Percentiles rank a stretch among this genome's conserved stretches.
These are phyloP conservation scores for Nicotiana benthamiana DNA, from an alignment of 257 asterid genomes.

Conservation along the genomic window DNA sequence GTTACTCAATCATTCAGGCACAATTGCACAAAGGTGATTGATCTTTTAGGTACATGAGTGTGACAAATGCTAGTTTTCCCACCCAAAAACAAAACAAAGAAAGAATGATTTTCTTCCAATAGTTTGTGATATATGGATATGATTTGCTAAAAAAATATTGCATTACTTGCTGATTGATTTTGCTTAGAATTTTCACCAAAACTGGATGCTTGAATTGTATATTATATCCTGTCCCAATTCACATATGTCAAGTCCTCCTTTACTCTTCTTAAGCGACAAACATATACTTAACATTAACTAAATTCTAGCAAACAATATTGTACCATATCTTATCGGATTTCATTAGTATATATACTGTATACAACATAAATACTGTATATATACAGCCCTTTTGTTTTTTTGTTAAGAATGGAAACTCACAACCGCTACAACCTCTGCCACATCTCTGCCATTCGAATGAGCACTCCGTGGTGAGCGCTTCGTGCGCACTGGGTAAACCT, in stretches of 20 bases:
- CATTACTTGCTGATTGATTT: neutral
- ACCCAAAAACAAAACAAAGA: neutral
- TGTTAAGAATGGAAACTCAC: too few species aligned
- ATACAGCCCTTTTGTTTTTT: too few species aligned
- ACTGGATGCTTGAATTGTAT: neutral
- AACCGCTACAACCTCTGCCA: too few species aligned
- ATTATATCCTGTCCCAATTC: slow-evolving; percentile 8
- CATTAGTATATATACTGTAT: too few species aligned
- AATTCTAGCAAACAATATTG: neutral
- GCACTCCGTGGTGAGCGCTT: too few species aligned
- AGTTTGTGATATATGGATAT: slow-evolving; percentile 7
- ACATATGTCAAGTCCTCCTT: slow-evolving; percentile 2
- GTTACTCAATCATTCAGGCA: slow-evolving; percentile 25
- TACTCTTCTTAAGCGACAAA: slow-evolving; percentile 1
- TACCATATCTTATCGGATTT: neutral
- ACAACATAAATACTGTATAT: too few species aligned
- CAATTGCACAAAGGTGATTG: slow-evolving; percentile 6
- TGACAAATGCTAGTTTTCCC: slow-evolving; percentile 17
- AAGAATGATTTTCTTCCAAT: neutral
- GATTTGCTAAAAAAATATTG: slow-evolving; percentile 5
- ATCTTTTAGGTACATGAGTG: slow-evolving; percentile 28
- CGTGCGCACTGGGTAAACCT: too few species aligned
- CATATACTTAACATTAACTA: neutral
- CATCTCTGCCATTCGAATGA: too few species aligned
- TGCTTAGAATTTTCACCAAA: neutral